Evolutionary conservation across 2,329 filamentous ascomycete species (phyloP), one percentile per base, ranked within the genome.

Genomic region (Thermothelomyces thermophilus): DNA sequence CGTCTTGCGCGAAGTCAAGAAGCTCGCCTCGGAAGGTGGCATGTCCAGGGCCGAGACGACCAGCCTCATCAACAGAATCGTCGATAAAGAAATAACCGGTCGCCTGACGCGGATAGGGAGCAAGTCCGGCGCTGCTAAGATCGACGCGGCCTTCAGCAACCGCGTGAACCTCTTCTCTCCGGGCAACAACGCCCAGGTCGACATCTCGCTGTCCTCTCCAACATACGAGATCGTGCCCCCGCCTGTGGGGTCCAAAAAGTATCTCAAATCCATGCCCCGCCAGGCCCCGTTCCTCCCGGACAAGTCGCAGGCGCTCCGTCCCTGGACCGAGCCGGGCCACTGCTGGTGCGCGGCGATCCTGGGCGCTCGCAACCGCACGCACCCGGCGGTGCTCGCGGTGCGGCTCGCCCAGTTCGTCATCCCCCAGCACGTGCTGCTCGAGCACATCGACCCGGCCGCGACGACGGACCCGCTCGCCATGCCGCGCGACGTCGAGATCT

Each of bases 311-410:
- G 88, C 86, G 1, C 73, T 95, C 2, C 63, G 68, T 1, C 68
- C 73, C 3, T 95, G 90, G 89, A 72, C 82, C 9, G 87, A 95
- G 42, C 77, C 84, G 30, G 87, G 86, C 17, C 87, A 97, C 54
- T 94, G 89, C 67, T 97, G 89, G 86, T 97, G 91, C 65, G 82
- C 84, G 4, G 75, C 72, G 3, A 68, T 69, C 0, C 56, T 62
- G 10, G 68, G 73, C 42, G 64, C 64, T 13, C 68, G 69, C 14
- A 66, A 67, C 10, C 62, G 64, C 14, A 73, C 73, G 7, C 73
- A 76, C 42, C 79, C 81, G 33, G 80, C 82, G 2, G 78, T 81
- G 46, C 70, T 97, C 14, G 79, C 77, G 8, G 78, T 94, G 16
- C 66, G 80, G 35, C 73, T 84, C 16, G 72, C 76, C 30, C 66